These are phyloP conservation scores for Russula foetens DNA, from an alignment of 768 basidiomycete genomes.

Conservation along the genomic window DNA sequence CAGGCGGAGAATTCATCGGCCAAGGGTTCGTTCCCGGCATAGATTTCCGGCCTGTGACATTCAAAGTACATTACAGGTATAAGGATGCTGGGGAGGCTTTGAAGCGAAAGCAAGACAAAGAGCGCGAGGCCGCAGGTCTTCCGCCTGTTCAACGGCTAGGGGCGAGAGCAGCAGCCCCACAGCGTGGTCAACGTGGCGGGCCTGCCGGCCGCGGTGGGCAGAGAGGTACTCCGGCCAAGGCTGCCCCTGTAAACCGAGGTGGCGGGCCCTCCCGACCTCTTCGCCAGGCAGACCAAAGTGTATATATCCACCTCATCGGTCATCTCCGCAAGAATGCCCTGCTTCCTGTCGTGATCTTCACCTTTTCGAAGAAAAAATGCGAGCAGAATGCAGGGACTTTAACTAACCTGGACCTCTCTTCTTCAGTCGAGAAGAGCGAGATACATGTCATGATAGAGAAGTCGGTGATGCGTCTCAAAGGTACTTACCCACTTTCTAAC, in stretches of 20 bases:
- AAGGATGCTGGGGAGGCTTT: slow-evolving; percentile 86
- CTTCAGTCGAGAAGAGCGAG: slow-evolving; percentile 90
- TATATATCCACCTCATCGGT: slow-evolving; percentile 88
- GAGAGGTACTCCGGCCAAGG: slow-evolving; percentile 27
- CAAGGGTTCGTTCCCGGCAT: slow-evolving; percentile 47
- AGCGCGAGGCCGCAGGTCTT: slow-evolving; percentile 90
- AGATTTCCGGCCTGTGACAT: not conserved
- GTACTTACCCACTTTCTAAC: slow-evolving; percentile 32
- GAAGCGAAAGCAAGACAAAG: slow-evolving; percentile 94
- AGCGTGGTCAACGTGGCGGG: slow-evolving; percentile 39
- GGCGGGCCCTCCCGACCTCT: slow-evolving; percentile 42
- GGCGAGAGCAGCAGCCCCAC: slow-evolving; percentile 58
- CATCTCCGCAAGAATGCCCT: slow-evolving; percentile 79
- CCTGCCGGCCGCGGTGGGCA: slow-evolving; percentile 39
- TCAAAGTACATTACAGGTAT: slow-evolving; percentile 43
- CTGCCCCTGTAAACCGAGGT: slow-evolving; percentile 30
- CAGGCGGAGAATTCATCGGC: slow-evolving; percentile 60
- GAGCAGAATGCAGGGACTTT: slow-evolving; percentile 93
- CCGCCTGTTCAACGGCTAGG: slow-evolving; percentile 80
- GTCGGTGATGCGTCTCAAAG: slow-evolving; percentile 85
- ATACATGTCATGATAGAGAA: slow-evolving; percentile 92
- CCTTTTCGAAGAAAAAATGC: slow-evolving; percentile 93
- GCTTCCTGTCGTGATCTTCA: slow-evolving; percentile 93
- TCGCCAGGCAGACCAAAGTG: slow-evolving; percentile 77
- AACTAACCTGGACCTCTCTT: slow-evolving; percentile 81